Evolutionary conservation across 140 eudicot species (phyloP), one percentile per base, ranked within the genome.

Genomic region (Anethum foeniculum): DNA sequence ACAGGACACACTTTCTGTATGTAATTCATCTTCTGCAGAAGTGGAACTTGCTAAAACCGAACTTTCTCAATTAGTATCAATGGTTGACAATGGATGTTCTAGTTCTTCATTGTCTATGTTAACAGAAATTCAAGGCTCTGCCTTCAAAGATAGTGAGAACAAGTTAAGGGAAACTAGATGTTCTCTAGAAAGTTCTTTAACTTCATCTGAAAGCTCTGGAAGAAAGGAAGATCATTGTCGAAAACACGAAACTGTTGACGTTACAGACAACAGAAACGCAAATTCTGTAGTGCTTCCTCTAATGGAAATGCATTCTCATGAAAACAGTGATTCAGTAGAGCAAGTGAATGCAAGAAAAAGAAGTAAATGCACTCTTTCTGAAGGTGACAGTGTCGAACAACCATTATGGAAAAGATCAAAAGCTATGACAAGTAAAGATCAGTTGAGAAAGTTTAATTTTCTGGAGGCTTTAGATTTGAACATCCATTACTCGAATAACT

Each of bases 1-100:
- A 38, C 88, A 89, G 51, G 96, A 96, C 76, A 93, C 97, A 28
- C 92, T 96, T 52, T 89, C 93, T 1, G 88, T 90, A 58, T 92
- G 90, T 71, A 72, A 81, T 47, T 67, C 85, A 2, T 80, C 87
- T 80, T 68, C 88, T 43, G 65, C 72, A 10, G 88, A 84, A 32
- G 80, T 84, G 9, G 92, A 88, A 76, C 79, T 56, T 49, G 92
- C 90, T 14, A 86, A 78, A 82, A 85, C 90, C 4, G 90, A 88
- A 32, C 84, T 88, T 1, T 86, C 90, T 46, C 88, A 85, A 54
- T 52, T 89, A 71, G 87, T 73, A 46, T 85, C 93, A 32, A 79
- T 89, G 89, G 93, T 89, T 13, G 86, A 82, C 81, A 81, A 74
- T 5, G 79, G 84, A 1, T 89, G 88, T 76, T 89, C 91, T 0